Conservation (phyloP, 2,329 filamentous ascomycete genomes). For the Hypomyces perniciosus region DNA sequence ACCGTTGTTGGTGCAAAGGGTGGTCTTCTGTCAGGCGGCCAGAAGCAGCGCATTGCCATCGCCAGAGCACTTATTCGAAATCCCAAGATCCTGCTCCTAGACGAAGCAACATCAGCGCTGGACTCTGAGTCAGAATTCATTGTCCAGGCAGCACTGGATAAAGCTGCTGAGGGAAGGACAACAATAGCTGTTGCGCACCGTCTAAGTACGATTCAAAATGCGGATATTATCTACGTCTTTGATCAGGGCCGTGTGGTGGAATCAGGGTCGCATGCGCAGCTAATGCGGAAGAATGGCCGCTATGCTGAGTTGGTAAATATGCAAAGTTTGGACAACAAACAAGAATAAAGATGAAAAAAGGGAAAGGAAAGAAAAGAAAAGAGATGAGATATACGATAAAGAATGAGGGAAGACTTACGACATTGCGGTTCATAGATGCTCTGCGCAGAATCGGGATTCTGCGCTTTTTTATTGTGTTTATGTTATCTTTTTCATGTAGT, state of each 20-base stretch:
- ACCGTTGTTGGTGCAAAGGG: conserved; percentile 86
- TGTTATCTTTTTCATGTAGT: too few relatives aligned
- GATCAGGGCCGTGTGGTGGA: conserved; percentile 83
- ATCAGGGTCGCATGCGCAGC: conserved; percentile 68
- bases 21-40: conserved; percentile 75
- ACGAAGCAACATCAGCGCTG: conserved; percentile 73
- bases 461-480: too few relatives aligned
- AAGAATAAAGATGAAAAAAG: too few relatives aligned
- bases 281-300: conserved; percentile 62
- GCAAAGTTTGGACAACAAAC: conserved; percentile 57
- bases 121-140: conserved; percentile 73
- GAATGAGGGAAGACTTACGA: too few relatives aligned
- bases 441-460: too few relatives aligned
- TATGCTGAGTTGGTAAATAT: conserved; percentile 76
- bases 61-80: conserved; percentile 83
- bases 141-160: conserved; percentile 76
- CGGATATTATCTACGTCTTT: conserved; percentile 92
- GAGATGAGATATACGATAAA: too few relatives aligned
- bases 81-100: conserved; percentile 76
- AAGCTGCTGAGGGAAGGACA: conserved; percentile 74
- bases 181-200: conserved; percentile 93
- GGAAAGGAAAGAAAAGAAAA: too few relatives aligned
- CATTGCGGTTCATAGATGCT: too few relatives aligned
- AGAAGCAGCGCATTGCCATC: conserved; percentile 92
- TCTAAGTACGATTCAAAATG: conserved; percentile 86